Evolutionary conservation across 768 basidiomycete genomes (phyloP).

Genomic region (Tephrocybe sp.): DNA sequence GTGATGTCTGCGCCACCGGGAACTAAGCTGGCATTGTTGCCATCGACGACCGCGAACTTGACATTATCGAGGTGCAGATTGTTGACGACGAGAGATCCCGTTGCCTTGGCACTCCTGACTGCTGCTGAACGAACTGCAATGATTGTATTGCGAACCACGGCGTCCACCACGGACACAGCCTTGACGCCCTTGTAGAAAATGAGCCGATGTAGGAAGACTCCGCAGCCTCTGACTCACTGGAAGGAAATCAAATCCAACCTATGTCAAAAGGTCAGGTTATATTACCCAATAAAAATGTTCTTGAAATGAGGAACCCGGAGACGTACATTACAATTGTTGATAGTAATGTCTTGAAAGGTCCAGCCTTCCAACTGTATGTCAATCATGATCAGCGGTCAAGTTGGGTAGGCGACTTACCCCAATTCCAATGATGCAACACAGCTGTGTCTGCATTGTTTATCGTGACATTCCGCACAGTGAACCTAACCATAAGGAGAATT

Average conservation of each 20-base stretch:
- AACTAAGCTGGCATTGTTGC: constrained; percentile 26
- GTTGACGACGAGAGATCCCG: constrained; percentile 65
- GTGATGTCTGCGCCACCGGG: constrained; percentile 61
- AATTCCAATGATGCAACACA: constrained; percentile 17
- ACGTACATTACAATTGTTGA: constrained; percentile 39
- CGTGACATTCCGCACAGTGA: constrained; percentile 64
- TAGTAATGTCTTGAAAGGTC: constrained; percentile 41
- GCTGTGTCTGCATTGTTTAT: constrained; percentile 32
- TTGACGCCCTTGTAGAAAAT: constrained; percentile 45
- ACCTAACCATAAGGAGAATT: constrained; percentile 26
- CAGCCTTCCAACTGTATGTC: constrained; percentile 32
- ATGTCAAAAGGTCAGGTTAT: not conserved
- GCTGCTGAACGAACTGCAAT: constrained; percentile 55
- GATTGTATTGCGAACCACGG: constrained; percentile 54
- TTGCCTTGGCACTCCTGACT: constrained; percentile 42
- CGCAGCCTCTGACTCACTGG: no score
- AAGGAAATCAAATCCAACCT: constrained; percentile 14
- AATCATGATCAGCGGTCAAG: not conserved
- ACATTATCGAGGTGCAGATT: constrained; percentile 61
- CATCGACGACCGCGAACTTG: constrained; percentile 55
- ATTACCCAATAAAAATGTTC: no score
- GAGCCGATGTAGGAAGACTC: not conserved
- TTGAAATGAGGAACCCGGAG: not conserved
- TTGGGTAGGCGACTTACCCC: constrained; percentile 9
- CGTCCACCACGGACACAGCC: constrained; percentile 63